Percentiles rank a stretch among this genome's conserved stretches.
Conservation (phyloP, 2,329 filamentous ascomycete genomes). For the Microdochium paspali region DNA sequence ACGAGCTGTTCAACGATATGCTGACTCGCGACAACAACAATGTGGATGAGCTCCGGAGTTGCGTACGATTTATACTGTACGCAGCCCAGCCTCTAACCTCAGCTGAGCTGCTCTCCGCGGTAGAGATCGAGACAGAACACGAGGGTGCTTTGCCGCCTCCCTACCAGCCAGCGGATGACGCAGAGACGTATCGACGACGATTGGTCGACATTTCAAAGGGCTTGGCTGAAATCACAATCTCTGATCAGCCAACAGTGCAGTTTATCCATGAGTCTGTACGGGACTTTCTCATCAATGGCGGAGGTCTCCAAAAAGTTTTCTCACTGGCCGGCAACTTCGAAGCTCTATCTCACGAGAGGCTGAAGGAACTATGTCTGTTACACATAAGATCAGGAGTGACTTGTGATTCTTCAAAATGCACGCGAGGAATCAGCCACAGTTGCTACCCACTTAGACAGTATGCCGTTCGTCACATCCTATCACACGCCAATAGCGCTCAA, state of each 20-base stretch:
- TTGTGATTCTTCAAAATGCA: no score
- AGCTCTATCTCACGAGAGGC: no score
- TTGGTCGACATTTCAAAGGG: no score
- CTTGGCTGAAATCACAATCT: slow-evolving; percentile 16
- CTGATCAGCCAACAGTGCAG: slow-evolving; percentile 26
- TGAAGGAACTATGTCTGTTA: no score
- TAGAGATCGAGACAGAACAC: slow-evolving; percentile 5
- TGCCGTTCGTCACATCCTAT: no score
- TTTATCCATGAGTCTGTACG: slow-evolving; percentile 44
- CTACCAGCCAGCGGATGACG: no score
- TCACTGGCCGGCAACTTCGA: neutral
- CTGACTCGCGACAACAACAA: slow-evolving; percentile 21
- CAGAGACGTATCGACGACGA: no score
- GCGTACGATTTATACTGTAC: slow-evolving; percentile 29
- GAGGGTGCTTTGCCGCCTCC: slow-evolving; percentile 1
- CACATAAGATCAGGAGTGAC: no score
- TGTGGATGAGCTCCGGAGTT: slow-evolving; percentile 18
- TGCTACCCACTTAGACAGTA: no score
- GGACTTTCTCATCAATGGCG: slow-evolving; percentile 32
- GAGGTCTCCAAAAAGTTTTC: slow-evolving; percentile 17
- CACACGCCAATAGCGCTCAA: no score
- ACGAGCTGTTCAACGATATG: slow-evolving; percentile 29
- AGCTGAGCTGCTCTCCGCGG: slow-evolving; percentile 26
- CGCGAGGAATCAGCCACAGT: no score
- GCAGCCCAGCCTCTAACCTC: slow-evolving; percentile 21